A percentile compares a stretch with the other conserved stretches of the same genome.
Evolutionary conservation across 192 early-diverging fungal species (phyloP).

Genomic region (Coemansia sp.): DNA sequence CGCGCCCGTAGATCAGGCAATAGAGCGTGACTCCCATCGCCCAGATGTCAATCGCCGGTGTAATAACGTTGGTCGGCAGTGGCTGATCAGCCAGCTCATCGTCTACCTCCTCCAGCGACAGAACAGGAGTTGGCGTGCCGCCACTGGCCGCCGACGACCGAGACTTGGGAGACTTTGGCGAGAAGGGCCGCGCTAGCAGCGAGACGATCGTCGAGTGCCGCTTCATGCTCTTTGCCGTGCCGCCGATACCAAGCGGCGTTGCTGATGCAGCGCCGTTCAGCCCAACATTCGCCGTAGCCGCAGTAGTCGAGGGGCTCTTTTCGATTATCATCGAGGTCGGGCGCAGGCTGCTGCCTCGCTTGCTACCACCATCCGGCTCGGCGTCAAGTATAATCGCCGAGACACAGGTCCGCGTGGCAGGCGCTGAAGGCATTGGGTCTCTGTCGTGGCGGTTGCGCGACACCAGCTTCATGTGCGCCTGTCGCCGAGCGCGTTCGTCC

Average conservation of each 20-base stretch:
- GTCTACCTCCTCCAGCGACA: constrained; percentile 24
- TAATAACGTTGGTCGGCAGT: constrained; percentile 61
- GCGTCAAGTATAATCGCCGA: neutral
- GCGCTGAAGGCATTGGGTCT: constrained; percentile 9
- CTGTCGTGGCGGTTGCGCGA: constrained; percentile 25
- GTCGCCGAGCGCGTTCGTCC: constrained; percentile 28
- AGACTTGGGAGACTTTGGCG: constrained; percentile 18
- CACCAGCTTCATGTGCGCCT: constrained; percentile 9
- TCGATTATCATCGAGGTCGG: constrained; percentile 41
- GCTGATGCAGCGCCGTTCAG: neutral
- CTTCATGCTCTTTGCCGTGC: constrained; percentile 27
- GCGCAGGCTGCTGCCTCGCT: constrained; percentile 6
- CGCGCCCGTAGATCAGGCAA: constrained; percentile 88
- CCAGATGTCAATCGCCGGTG: constrained; percentile 96
- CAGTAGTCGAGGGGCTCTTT: constrained; percentile 5
- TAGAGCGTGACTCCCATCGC: constrained; percentile 96
- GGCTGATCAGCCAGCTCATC: constrained; percentile 19
- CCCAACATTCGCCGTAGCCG: neutral
- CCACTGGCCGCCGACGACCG: constrained; percentile 6
- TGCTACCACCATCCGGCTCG: neutral
- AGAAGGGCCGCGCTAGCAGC: constrained; percentile 49
- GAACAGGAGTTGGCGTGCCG: neutral
- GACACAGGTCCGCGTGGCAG: constrained; percentile 5
- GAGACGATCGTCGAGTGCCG: constrained; percentile 51
- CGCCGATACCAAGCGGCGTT: constrained; percentile 10